A percentile compares a stretch with the other conserved stretches of the same genome.
Evolutionary conservation across 2,329 filamentous ascomycete genomes (phyloP).

Genomic region (Berkeleyomyces basicola): DNA sequence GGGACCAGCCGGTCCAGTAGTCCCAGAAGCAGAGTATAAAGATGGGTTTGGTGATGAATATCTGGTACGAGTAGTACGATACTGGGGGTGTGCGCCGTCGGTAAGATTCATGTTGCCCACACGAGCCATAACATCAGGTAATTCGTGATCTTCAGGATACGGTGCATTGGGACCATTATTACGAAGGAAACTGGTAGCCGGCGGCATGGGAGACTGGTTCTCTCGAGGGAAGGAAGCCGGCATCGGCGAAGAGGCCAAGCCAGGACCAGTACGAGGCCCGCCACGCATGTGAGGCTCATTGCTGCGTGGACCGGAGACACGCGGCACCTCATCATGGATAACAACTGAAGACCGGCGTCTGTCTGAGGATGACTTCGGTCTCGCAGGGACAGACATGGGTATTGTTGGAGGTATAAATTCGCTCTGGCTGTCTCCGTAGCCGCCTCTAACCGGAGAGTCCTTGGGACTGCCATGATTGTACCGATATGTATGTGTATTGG

Average conservation of each 20-base stretch:
- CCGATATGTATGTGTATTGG: neutral
- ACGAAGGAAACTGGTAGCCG: neutral
- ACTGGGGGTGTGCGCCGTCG: constrained; percentile 7
- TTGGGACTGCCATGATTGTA: neutral
- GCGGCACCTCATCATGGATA: constrained; percentile 7
- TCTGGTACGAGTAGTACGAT: constrained; percentile 7
- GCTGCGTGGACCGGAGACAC: constrained; percentile 7
- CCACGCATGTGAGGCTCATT: constrained; percentile 5
- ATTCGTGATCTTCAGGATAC: constrained; percentile 25
- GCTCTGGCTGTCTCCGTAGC: constrained; percentile 1
- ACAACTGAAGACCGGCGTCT: constrained; percentile 6
- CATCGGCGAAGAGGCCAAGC: constrained; percentile 10
- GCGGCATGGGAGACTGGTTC: neutral
- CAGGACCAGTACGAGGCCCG: constrained; percentile 4
- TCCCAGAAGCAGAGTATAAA: neutral
- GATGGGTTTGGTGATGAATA: constrained; percentile 3
- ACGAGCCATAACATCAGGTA: constrained; percentile 11
- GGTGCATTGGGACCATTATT: constrained; percentile 14
- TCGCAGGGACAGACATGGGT: neutral
- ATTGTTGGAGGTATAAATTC: neutral
- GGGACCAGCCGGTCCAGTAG: constrained; percentile 14
- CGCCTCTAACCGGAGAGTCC: constrained; percentile 5
- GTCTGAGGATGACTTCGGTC: constrained; percentile 10
- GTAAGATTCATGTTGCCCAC: constrained; percentile 14
- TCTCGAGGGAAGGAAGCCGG: constrained; percentile 4